Percentiles rank a stretch among this genome's conserved stretches.
These are phyloP conservation scores for Elongisporangium undulatum DNA, from an alignment of 352 stramenopile species.

Conservation along the genomic window DNA sequence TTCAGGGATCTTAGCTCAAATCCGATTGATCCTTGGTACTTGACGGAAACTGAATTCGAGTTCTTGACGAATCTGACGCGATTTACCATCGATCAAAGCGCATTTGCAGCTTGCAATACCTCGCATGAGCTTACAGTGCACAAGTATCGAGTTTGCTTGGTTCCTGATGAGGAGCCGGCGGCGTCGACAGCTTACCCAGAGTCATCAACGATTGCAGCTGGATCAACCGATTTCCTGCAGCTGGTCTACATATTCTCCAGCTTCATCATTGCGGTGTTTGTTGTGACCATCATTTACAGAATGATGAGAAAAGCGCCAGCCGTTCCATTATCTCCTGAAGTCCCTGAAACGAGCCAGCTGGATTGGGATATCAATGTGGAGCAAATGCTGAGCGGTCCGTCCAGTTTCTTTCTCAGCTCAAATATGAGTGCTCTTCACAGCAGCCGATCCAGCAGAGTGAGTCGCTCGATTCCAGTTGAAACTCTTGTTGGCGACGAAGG, in stretches of 20 bases:
- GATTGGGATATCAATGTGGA: background rate
- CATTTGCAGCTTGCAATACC: slow-evolving; percentile 31
- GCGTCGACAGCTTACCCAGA: background rate
- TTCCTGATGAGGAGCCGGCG: background rate
- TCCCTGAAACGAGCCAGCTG: background rate
- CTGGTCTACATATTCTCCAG: slow-evolving; percentile 31
- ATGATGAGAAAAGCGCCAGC: slow-evolving; percentile 1
- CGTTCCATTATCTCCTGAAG: background rate
- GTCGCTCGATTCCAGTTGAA: slow-evolving; percentile 6
- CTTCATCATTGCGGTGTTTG: slow-evolving; percentile 28
- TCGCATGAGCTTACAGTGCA: slow-evolving; percentile 21
- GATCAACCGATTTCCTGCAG: slow-evolving; percentile 6
- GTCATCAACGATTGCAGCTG: background rate
- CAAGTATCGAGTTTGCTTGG: slow-evolving; percentile 23
- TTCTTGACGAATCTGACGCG: slow-evolving; percentile 24
- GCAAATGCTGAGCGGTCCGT: background rate
- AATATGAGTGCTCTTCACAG: background rate
- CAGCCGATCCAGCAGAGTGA: background rate
- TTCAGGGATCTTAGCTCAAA: slow-evolving; percentile 29
- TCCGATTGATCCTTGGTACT: slow-evolving; percentile 21
- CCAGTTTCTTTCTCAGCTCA: too few relatives aligned
- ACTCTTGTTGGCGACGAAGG: slow-evolving; percentile 2
- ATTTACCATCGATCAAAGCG: slow-evolving; percentile 32
- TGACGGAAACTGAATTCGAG: slow-evolving; percentile 14
- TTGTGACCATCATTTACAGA: slow-evolving; percentile 15